Percentiles rank a stretch among this genome's conserved stretches.
These are phyloP conservation scores for Globisporangium heterothallicum DNA, from an alignment of 352 stramenopile genomes.

Conservation along the genomic window DNA sequence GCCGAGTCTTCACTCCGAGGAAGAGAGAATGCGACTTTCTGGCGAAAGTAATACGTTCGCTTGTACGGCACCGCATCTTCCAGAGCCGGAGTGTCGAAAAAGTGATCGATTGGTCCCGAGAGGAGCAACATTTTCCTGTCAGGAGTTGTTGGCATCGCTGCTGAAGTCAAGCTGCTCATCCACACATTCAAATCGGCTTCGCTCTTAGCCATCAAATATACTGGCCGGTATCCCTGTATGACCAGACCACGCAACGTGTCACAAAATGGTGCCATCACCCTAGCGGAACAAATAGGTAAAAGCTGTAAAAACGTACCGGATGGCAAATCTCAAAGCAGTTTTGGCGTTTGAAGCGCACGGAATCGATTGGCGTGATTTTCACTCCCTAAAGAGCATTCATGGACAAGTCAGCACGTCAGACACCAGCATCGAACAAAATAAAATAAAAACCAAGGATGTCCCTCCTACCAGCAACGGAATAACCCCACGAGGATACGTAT, in stretches of 20 bases:
- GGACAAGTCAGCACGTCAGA: constrained; percentile 1
- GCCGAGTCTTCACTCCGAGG: constrained; percentile 46
- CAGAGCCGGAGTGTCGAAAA: constrained; percentile 75
- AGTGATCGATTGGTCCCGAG: constrained; percentile 45
- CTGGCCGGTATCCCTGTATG: constrained; percentile 60
- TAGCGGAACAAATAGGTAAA: background rate
- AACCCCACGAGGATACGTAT: constrained; percentile 77
- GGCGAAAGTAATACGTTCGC: constrained; percentile 77
- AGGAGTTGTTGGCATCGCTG: constrained; percentile 63
- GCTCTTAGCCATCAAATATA: constrained; percentile 85
- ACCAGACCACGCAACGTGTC: background rate
- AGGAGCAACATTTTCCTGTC: constrained; percentile 70
- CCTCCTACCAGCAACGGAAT: constrained; percentile 62
- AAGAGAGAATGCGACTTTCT: constrained; percentile 81
- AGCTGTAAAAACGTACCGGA: constrained; percentile 30
- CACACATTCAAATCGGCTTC: constrained; percentile 76
- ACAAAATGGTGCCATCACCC: background rate
- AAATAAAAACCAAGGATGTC: no score
- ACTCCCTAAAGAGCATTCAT: constrained; percentile 29
- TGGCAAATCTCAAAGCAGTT: constrained; percentile 87
- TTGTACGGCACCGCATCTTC: constrained; percentile 82
- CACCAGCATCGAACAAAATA: no score
- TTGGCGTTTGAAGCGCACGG: constrained; percentile 74
- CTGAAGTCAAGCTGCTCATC: constrained; percentile 83
- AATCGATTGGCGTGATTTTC: constrained; percentile 74